Evolutionary conservation across 441 rosid species (phyloP).

Genomic region (Pelargonium fulgidum): DNA sequence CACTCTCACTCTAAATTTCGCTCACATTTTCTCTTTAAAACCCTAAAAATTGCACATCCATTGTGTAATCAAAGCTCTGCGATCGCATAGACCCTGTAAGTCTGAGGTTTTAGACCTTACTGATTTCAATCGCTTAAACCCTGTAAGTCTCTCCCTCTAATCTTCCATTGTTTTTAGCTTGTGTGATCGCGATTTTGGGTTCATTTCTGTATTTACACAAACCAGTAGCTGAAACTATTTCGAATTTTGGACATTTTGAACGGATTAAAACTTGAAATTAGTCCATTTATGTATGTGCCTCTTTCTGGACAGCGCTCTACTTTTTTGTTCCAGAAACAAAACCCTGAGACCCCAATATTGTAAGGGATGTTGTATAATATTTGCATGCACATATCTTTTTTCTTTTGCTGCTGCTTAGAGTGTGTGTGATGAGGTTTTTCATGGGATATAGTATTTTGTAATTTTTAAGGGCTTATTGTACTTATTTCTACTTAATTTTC

Average conservation of each 20-base stretch:
- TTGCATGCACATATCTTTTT: not conserved
- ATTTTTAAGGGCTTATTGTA: not conserved
- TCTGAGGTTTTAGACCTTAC: not conserved
- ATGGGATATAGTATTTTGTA: not conserved
- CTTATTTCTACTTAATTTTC: not conserved
- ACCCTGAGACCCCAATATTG: not conserved
- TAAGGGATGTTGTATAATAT: not conserved
- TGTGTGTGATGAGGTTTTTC: not conserved
- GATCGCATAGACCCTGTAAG: not conserved
- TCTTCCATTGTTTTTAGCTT: too few species aligned
- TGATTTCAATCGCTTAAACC: too few species aligned
- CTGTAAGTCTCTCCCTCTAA: too few species aligned
- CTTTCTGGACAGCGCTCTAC: not conserved
- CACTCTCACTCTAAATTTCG: not conserved
- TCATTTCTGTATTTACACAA: not conserved
- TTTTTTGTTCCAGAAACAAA: not conserved
- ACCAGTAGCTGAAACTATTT: not conserved
- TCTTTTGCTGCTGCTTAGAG: not conserved
- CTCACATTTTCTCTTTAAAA: not conserved
- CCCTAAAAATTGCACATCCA: not conserved
- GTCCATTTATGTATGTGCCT: not conserved
- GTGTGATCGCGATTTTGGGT: not conserved
- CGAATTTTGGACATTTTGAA: not conserved
- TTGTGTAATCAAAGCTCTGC: not conserved
- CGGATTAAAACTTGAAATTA: not conserved